Evolutionary conservation across 2,329 filamentous ascomycete genomes (phyloP), one percentile per base, ranked within the genome.

Genomic region (Aspergillus sp.): DNA sequence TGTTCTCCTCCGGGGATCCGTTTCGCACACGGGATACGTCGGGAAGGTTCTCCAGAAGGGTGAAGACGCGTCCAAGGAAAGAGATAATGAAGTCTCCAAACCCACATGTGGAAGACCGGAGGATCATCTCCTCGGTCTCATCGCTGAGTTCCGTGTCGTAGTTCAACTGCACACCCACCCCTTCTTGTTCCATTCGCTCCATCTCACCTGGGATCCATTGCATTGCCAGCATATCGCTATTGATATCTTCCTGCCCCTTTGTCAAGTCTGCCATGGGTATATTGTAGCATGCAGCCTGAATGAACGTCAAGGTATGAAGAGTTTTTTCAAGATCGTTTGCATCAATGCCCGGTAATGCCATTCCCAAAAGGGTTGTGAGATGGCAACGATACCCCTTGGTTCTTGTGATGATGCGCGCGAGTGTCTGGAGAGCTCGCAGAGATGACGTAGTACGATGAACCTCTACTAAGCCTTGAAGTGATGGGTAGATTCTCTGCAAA

Each of bases 311-410:
- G 0, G 95, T 96, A 74, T 96, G 91, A 66, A 96, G 85, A 0
- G 95, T 98, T 81, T 99, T 99, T 71, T 95, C 93, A 24, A 99
- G 79, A 75, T 99, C 95, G 71, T 99, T 99, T 62, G 96, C 93
- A 75, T 99, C 96, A 57, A 99, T 96, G 20, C 95, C 96, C 0
- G 96, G 96, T 32, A 99, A 80, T 4, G 93, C 91, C 58, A 99
- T 82, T 5, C 93, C 95, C n/a, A 99, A 79, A 36, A 99, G 79
- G 0, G 93, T 93, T 1, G 95, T 99, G 62, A 99, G 88, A 72
- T 99, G 95, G 69, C 95, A 98, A 59, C 95, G 85, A 72, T 95
- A 97, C n/a, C 95, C 95, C 75, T 96, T 98, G 41, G 92, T 91
- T 70, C 90, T 88, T 13, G 92, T 88, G 84, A 99, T 96, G 67